A percentile compares a stretch with the other conserved stretches of the same genome.
phyloP scores from a whole-genome alignment of 1,284 basidiomycete genomes.

The Marasmius sp. region DNA sequence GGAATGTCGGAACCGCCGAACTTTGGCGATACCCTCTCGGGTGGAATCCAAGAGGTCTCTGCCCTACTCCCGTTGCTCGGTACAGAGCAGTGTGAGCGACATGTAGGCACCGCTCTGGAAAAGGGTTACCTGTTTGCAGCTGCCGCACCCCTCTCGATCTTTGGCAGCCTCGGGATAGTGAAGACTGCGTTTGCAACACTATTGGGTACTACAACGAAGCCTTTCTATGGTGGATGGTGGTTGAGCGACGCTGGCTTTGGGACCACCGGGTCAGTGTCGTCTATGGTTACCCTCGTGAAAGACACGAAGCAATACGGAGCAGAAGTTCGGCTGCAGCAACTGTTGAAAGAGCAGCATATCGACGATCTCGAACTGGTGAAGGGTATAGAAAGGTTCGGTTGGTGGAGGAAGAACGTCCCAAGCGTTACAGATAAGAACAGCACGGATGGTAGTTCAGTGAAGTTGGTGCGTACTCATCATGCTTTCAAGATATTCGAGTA shows the following conservation, averaged over 20 bases:
- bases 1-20: background rate
- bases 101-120: slow-evolving; percentile 7
- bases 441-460: background rate
- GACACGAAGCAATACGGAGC: background rate
- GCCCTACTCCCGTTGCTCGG: slow-evolving; percentile 10
- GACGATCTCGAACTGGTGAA: background rate
- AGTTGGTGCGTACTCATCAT: background rate
- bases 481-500: background rate
- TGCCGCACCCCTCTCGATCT: slow-evolving; percentile 7
- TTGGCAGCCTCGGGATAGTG: slow-evolving; percentile 10
- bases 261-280: background rate
- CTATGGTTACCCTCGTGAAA: background rate
- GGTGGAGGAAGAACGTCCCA: background rate
- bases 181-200: slow-evolving; percentile 4
- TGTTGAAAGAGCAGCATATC: background rate
- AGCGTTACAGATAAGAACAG: background rate
- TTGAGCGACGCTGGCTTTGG: slow-evolving; percentile 1
- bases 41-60: slow-evolving; percentile 8
- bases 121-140: slow-evolving; percentile 10
- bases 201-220: background rate
- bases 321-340: background rate
- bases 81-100: slow-evolving; percentile 9
- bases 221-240: background rate
- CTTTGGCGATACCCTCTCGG: background rate
- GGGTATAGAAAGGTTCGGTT: background rate